Percentiles rank a stretch among this genome's conserved stretches.
phyloP scores from a whole-genome alignment of 768 basidiomycete species.

The Paxillus ammoniavirescens region DNA sequence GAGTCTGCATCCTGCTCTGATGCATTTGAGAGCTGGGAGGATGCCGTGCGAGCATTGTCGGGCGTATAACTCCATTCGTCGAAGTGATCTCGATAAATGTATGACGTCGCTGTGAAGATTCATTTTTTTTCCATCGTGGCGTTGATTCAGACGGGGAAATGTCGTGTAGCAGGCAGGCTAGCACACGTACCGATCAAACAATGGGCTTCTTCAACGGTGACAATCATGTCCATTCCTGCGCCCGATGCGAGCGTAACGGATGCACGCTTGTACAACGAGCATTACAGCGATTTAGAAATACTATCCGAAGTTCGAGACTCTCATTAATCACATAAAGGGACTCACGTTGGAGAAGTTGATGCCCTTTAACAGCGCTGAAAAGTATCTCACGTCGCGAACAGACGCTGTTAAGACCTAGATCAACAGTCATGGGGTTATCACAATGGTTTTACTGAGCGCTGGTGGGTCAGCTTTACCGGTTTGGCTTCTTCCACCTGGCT shows the following conservation, averaged over 20 bases:
- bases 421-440: slow-evolving; percentile 1
- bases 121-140: neutral
- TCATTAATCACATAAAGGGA: slow-evolving; percentile 2
- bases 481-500: slow-evolving; percentile 20
- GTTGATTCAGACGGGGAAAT: neutral
- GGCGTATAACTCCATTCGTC: slow-evolving; percentile 72
- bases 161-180: neutral
- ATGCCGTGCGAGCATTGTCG: slow-evolving; percentile 28
- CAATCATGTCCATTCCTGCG: slow-evolving; percentile 71
- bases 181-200: slow-evolving; percentile 66
- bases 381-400: slow-evolving; percentile 79
- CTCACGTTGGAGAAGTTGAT: slow-evolving; percentile 80
- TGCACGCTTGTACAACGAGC: slow-evolving; percentile 53
- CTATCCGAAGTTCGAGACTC: slow-evolving; percentile 2
- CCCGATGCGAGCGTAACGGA: slow-evolving; percentile 63
- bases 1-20: slow-evolving; percentile 15
- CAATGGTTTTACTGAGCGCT: neutral
- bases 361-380: slow-evolving; percentile 75
- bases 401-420: slow-evolving; percentile 63
- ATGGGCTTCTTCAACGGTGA: slow-evolving; percentile 84
- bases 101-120: slow-evolving; percentile 68
- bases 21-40: slow-evolving; percentile 19
- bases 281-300: slow-evolving; percentile 5
- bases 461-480: slow-evolving; percentile 16
- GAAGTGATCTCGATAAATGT: slow-evolving; percentile 75